These are phyloP conservation scores for Colletotrichum gloeosporioides DNA, from an alignment of 2,329 filamentous ascomycete species.

Conservation along the genomic window DNA sequence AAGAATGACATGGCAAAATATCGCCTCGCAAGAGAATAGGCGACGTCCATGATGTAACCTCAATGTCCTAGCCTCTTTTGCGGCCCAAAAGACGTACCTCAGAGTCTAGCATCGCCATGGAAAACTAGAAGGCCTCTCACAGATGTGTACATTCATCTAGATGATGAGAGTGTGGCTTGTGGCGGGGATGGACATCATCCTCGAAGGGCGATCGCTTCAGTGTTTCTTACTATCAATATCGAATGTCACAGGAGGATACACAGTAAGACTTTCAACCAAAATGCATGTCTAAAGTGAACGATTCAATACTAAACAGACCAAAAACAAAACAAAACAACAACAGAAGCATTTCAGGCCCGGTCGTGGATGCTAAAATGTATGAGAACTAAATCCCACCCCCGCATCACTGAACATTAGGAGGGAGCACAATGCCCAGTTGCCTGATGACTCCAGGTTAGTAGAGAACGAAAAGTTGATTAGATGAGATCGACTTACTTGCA, in stretches of 20 bases:
- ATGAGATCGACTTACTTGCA: neutral
- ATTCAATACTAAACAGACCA: neutral
- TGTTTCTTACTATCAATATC: neutral
- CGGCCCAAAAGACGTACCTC: too few relatives aligned
- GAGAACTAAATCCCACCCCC: neutral
- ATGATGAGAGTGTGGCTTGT: too few relatives aligned
- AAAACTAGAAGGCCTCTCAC: too few relatives aligned
- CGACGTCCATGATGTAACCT: neutral
- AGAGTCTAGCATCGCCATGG: too few relatives aligned
- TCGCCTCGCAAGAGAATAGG: neutral
- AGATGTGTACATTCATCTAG: too few relatives aligned
- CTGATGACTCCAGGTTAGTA: too few relatives aligned
- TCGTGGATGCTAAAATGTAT: neutral
- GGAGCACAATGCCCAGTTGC: neutral
- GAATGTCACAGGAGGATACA: neutral
- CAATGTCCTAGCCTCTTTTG: too few relatives aligned
- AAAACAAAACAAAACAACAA: neutral
- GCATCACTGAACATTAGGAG: neutral
- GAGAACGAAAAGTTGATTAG: too few relatives aligned
- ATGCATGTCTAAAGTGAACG: neutral
- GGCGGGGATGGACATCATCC: too few relatives aligned
- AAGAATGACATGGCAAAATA: fast-evolving
- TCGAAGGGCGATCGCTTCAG: neutral
- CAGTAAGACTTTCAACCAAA: neutral
- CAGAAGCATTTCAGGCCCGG: neutral